A percentile compares a stretch with the other conserved stretches of the same genome.
These are phyloP conservation scores for Cryomyces minteri DNA, from an alignment of 495 filamentous ascomycete genomes.

Conservation along the genomic window DNA sequence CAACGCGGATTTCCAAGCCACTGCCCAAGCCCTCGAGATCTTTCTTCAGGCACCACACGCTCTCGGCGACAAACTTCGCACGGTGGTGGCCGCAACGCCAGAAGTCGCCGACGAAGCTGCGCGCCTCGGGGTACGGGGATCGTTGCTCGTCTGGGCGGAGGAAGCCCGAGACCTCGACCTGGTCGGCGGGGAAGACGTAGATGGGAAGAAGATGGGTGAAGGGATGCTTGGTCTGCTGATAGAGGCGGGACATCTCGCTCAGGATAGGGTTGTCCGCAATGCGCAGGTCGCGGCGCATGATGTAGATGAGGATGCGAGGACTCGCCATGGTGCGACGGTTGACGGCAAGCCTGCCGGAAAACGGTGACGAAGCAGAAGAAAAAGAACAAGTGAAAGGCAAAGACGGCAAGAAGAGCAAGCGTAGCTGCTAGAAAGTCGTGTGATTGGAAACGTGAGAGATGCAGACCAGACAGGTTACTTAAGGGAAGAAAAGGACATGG, in stretches of 20 bases:
- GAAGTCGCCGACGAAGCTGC: constrained; percentile 35
- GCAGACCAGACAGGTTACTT: too few relatives aligned
- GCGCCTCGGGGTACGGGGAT: constrained; percentile 40
- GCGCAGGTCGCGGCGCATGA: constrained; percentile 49
- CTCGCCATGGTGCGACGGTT: constrained; percentile 7
- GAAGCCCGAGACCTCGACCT: constrained; percentile 55
- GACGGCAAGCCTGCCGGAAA: too few relatives aligned
- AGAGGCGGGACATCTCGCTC: constrained; percentile 27
- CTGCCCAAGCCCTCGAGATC: constrained; percentile 33
- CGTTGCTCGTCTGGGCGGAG: constrained; percentile 17
- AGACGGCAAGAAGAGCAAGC: too few relatives aligned
- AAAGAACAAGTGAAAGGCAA: too few relatives aligned
- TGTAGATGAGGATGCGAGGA: constrained; percentile 35
- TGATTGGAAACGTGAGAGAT: too few relatives aligned
- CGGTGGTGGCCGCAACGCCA: constrained; percentile 52
- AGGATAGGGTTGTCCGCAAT: constrained; percentile 50
- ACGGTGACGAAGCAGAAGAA: too few relatives aligned
- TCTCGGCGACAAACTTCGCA: constrained; percentile 46
- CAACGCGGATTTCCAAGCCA: constrained; percentile 44
- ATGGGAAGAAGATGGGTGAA: constrained; percentile 51
- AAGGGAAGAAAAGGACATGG: too few relatives aligned
- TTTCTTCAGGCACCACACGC: constrained; percentile 47
- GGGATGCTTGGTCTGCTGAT: constrained; percentile 22
- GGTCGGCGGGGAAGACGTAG: constrained; percentile 42
- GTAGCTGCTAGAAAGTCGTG: too few relatives aligned